phyloP scores from a whole-genome alignment of 257 asterid genomes.

The Nicotiana otophora region DNA sequence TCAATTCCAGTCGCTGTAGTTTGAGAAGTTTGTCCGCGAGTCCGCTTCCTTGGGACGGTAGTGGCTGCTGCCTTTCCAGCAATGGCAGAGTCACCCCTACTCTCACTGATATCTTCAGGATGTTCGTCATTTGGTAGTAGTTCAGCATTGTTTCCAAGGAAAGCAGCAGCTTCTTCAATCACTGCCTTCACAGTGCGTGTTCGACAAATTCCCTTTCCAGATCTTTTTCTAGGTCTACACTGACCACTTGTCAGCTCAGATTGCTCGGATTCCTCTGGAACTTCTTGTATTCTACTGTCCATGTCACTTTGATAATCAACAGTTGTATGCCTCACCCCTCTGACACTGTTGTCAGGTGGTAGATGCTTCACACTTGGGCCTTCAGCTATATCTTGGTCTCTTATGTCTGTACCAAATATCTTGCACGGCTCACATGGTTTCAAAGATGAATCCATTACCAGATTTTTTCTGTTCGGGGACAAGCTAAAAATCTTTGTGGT shows the following conservation, averaged over 20 bases:
- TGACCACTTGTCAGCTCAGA: slow-evolving; percentile 35
- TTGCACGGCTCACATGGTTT: slow-evolving; percentile 24
- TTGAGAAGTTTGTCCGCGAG: slow-evolving; percentile 49
- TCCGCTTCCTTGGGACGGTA: slow-evolving; percentile 43
- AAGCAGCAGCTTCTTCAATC: slow-evolving; percentile 65
- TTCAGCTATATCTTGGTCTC: not conserved
- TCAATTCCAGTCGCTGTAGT: slow-evolving; percentile 43
- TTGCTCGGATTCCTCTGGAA: slow-evolving; percentile 43
- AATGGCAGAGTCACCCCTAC: slow-evolving; percentile 39
- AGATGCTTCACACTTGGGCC: not conserved
- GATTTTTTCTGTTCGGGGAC: slow-evolving; percentile 41
- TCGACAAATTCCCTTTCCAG: slow-evolving; percentile 38
- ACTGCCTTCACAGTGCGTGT: slow-evolving; percentile 52
- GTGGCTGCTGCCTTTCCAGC: slow-evolving; percentile 36
- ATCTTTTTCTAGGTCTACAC: slow-evolving; percentile 33
- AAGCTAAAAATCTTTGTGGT: slow-evolving; percentile 50
- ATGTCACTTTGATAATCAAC: slow-evolving; percentile 8
- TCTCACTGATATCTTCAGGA: slow-evolving; percentile 32
- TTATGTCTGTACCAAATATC: slow-evolving; percentile 7
- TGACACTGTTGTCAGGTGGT: not conserved
- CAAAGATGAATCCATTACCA: slow-evolving; percentile 44
- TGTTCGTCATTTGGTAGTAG: slow-evolving; percentile 22
- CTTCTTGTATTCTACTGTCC: slow-evolving; percentile 27
- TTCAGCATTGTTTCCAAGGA: slow-evolving; percentile 37
- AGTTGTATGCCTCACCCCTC: not conserved